A percentile compares a stretch with the other conserved stretches of the same genome.
Conservation (phyloP, 208 protist species). For the Leishmania lainsoni region DNA sequence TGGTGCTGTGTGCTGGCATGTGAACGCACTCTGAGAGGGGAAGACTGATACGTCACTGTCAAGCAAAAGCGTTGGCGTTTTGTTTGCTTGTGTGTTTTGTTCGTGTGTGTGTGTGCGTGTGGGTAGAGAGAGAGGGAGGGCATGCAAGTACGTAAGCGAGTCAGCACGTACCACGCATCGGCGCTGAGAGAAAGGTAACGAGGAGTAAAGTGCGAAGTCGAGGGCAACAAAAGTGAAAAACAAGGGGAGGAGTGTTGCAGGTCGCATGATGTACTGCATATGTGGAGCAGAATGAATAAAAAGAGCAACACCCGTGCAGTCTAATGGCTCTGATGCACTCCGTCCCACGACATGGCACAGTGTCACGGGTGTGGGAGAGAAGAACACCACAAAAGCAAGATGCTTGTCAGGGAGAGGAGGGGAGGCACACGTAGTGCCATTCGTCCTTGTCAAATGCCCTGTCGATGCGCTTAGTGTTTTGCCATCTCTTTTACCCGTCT, state of each 20-base stretch:
- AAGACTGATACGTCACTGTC: background rate
- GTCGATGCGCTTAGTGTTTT: background rate
- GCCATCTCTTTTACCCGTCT: background rate
- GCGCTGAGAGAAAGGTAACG: background rate
- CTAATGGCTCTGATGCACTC: too few species aligned
- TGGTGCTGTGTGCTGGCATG: background rate
- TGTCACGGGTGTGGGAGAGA: background rate
- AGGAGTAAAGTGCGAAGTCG: background rate
- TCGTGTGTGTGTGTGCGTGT: background rate
- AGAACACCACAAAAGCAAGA: background rate
- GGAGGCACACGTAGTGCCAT: background rate
- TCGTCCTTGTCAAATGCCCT: too few species aligned
- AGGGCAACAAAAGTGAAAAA: background rate
- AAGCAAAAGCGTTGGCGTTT: background rate
- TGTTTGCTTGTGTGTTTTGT: slow-evolving; percentile 2
- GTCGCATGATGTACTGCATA: background rate
- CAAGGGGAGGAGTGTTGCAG: too few species aligned
- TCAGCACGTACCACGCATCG: background rate
- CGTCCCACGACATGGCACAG: background rate
- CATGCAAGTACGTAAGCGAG: background rate
- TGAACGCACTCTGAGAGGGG: background rate
- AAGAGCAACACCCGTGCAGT: background rate
- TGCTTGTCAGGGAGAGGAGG: background rate
- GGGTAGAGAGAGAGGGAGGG: background rate
- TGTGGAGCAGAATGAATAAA: background rate